These are phyloP conservation scores for Rhinocladiella similis DNA, from an alignment of 2,329 filamentous ascomycete genomes.

Conservation along the genomic window DNA sequence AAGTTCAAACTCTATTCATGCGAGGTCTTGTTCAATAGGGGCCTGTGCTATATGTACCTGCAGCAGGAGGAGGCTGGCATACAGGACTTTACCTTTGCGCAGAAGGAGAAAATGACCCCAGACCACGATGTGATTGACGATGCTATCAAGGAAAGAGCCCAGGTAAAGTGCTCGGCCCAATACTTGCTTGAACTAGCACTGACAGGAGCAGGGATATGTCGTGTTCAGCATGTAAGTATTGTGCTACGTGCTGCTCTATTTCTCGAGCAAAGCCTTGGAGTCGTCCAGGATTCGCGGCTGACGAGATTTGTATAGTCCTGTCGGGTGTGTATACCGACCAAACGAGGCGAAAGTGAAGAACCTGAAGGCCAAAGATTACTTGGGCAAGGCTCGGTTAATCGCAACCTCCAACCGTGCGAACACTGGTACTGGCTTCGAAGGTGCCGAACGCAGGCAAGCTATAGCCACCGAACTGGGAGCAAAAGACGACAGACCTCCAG, in stretches of 20 bases:
- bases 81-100: constrained; percentile 85
- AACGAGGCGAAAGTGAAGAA: constrained; percentile 99
- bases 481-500: constrained; percentile 73
- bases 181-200: background rate
- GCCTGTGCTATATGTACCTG: constrained; percentile 94
- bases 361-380: constrained; percentile 94
- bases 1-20: constrained; percentile 97
- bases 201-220: constrained; percentile 73
- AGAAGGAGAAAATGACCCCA: constrained; percentile 92
- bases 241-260: background rate
- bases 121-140: constrained; percentile 99
- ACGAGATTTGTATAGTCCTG: constrained; percentile 69
- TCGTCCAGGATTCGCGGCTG: background rate
- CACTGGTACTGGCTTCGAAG: constrained; percentile 79
- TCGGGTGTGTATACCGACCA: constrained; percentile 90
- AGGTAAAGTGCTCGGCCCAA: constrained; percentile 58
- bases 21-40: constrained; percentile 95
- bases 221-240: constrained; percentile 62
- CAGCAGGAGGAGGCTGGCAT: constrained; percentile 88
- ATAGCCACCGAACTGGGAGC: constrained; percentile 30
- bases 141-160: constrained; percentile 87
- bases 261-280: background rate
- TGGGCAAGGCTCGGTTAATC: constrained; percentile 91
- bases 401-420: constrained; percentile 81
- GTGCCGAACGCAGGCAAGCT: constrained; percentile 67